Percentiles rank a stretch among this genome's conserved stretches.
phyloP scores from a whole-genome alignment of 2,329 filamentous ascomycete species.

The Camillea tinctor region DNA sequence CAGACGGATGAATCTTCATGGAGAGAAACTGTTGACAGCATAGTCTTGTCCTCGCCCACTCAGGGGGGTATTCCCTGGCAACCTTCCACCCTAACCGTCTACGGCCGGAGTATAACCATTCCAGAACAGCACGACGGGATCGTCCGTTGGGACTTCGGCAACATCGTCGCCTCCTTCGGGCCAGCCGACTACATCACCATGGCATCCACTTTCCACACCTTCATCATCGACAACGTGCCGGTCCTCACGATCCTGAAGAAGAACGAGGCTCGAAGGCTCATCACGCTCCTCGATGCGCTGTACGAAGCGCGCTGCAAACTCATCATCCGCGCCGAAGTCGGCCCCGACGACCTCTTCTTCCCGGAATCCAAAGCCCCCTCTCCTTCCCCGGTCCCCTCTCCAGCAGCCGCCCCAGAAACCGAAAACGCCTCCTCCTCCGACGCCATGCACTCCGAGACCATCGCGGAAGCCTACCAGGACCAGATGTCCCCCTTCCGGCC shows the following conservation, averaged over 20 bases:
- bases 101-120: constrained; percentile 62
- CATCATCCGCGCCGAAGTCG: constrained; percentile 63
- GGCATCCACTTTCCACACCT: constrained; percentile 75
- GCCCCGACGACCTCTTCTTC: constrained; percentile 76
- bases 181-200: constrained; percentile 82
- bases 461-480: constrained; percentile 76
- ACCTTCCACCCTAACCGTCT: constrained; percentile 48
- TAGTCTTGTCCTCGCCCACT: constrained; percentile 2
- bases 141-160: constrained; percentile 65
- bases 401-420: constrained; percentile 5
- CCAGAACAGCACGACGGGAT: constrained; percentile 57
- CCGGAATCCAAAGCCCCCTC: constrained; percentile 49
- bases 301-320: constrained; percentile 82
- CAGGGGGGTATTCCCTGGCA: constrained; percentile 37
- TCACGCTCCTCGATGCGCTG: constrained; percentile 75
- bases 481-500: constrained; percentile 74
- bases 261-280: constrained; percentile 78
- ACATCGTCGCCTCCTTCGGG: constrained; percentile 68
- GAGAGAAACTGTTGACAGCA: constrained; percentile 17
- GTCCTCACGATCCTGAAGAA: constrained; percentile 66
- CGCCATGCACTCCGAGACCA: constrained; percentile 62
- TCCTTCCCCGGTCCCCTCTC: constrained; percentile 35
- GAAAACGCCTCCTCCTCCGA: constrained; percentile 41
- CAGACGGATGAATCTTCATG: constrained; percentile 30
- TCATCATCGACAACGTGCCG: constrained; percentile 71